phyloP scores from a whole-genome alignment of 768 basidiomycete species.

The Leccinellum rugosiceps region DNA sequence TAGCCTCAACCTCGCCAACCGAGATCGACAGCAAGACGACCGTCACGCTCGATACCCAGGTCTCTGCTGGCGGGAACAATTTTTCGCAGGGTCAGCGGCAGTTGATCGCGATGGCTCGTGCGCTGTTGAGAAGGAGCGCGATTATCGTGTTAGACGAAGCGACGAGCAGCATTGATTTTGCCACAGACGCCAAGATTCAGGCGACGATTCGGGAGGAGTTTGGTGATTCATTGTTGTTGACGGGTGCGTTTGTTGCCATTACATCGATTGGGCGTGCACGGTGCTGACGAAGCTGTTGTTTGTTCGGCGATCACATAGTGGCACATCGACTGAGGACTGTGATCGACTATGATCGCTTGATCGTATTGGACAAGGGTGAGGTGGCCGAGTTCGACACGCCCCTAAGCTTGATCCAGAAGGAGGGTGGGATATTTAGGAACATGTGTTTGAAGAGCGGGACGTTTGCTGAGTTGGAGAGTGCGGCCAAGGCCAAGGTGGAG shows the following conservation, averaged over 20 bases:
- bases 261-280: background rate
- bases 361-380: conserved; percentile 62
- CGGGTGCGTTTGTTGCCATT: conserved; percentile 43
- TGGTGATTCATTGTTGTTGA: conserved; percentile 65
- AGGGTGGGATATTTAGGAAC: conserved; percentile 59
- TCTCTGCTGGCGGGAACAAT: conserved; percentile 84
- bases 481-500: conserved; percentile 45
- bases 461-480: conserved; percentile 55
- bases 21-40: conserved; percentile 54
- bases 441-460: conserved; percentile 75
- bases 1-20: conserved; percentile 42
- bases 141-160: conserved; percentile 83
- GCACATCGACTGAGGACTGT: conserved; percentile 76
- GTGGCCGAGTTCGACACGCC: conserved; percentile 70
- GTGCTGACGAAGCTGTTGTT: conserved; percentile 2
- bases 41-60: conserved; percentile 70
- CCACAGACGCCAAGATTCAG: conserved; percentile 89
- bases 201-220: conserved; percentile 86
- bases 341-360: conserved; percentile 76
- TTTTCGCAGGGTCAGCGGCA: conserved; percentile 94
- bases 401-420: conserved; percentile 58
- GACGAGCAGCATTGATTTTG: conserved; percentile 83
- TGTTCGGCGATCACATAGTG: conserved; percentile 29
- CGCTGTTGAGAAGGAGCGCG: conserved; percentile 64
- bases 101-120: conserved; percentile 82